Base-by-base conservation (phyloP, 805 yeast genomes). In the Cyberlindnera maclurae region DNA sequence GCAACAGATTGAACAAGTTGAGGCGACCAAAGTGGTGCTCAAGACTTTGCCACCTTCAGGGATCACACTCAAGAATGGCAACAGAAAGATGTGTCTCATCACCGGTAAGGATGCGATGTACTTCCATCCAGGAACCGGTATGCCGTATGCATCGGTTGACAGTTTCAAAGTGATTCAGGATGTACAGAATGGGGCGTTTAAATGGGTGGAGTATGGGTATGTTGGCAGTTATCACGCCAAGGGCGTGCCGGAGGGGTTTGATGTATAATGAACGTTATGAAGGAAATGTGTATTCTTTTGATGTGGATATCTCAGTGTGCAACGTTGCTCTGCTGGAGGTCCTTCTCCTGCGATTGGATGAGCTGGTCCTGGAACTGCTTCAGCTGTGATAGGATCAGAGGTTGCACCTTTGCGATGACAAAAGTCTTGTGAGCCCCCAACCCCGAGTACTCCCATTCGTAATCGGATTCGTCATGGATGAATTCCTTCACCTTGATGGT, bases 171-270 rank as follows among this genome's bases (percentile, higher is more conserved):
- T 82, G 20, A 67, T 85, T 33, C 73, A 72, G 41, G 75, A 71
- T 17, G 57, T 73, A 13, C 79, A 79, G 9, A 28, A 35, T 17
- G 73, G 77, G n/a, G 71, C 68, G 15, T 63, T 61, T 10, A 65
- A 67, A 53, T 69, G 86, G 86, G 48, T 62, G 42, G 73, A 72
- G 20, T 68, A 60, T 34, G 67, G 67, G 22, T 60, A 63, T 36
- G 75, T 75, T 35, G 78, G 72, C 3, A 66, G 55, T 53, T 79
- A 59, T 67, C 87, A 79, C 47, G 96, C 96, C 0, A 73, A 73
- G 44, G 96, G 95, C 7, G 96, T 87, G 11, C 96, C 96, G 2
- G 82, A 80, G 38, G 94, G 94, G 7, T 88, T 88, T 59, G 75
- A 64, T 20, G 24, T 20, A 26, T 37, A 27, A 37, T 31, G 34